phyloP scores from a whole-genome alignment of 805 yeast species.

The Nakazawaea peltata region DNA sequence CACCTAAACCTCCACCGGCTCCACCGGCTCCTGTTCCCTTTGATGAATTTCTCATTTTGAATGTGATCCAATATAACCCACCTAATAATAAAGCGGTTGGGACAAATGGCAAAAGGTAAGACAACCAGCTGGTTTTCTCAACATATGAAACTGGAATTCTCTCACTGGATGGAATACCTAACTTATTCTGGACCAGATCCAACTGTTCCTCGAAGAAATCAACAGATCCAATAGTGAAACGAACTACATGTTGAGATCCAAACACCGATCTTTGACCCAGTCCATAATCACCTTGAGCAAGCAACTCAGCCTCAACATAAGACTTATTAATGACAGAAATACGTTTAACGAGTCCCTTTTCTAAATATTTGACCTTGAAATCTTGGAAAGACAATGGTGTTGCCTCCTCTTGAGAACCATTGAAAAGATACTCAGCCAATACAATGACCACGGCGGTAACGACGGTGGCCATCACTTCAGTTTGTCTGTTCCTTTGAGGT shows the following conservation, averaged over 20 bases:
- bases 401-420: slow-evolving; percentile 2
- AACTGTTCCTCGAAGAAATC: slow-evolving; percentile 81
- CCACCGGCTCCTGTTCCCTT: slow-evolving; percentile 21
- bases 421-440: background rate
- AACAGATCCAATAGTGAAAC: slow-evolving; percentile 81
- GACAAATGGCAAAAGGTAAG: slow-evolving; percentile 60
- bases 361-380: slow-evolving; percentile 66
- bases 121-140: slow-evolving; percentile 59
- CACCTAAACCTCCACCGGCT: slow-evolving; percentile 70
- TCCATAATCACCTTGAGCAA: slow-evolving; percentile 20
- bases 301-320: slow-evolving; percentile 57
- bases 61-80: slow-evolving; percentile 75
- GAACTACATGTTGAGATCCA: slow-evolving; percentile 18
- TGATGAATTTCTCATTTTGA: slow-evolving; percentile 39
- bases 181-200: slow-evolving; percentile 65
- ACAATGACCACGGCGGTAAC: slow-evolving; percentile 3
- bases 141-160: slow-evolving; percentile 78
- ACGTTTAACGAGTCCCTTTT: slow-evolving; percentile 68
- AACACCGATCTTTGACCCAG: background rate
- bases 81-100: slow-evolving; percentile 90
- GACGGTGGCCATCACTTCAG: slow-evolving; percentile 1
- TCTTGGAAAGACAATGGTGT: slow-evolving; percentile 81
- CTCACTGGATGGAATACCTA: slow-evolving; percentile 50
- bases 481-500: slow-evolving; percentile 12
- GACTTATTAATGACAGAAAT: slow-evolving; percentile 72